Conservation (phyloP, 768 basidiomycete genomes). For the Kwoniella pini region DNA sequence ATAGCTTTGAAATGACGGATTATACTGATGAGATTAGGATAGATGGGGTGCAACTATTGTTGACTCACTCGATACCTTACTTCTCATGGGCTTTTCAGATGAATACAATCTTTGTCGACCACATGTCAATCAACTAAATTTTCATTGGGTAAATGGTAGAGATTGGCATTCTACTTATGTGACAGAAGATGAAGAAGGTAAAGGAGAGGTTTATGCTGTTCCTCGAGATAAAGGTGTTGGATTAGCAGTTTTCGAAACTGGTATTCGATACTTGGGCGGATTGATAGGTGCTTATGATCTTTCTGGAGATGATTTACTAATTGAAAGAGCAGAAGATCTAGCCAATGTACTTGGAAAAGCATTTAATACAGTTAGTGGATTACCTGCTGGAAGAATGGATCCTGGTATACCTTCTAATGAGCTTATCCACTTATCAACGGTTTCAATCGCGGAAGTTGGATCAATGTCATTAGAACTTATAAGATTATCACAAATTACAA, state of each 20-base stretch:
- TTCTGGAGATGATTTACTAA: conserved; percentile 55
- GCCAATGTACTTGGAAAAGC: conserved; percentile 53
- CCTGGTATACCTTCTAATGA: conserved; percentile 39
- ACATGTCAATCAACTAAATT: conserved; percentile 51
- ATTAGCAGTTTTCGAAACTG: conserved; percentile 56
- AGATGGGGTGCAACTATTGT: conserved; percentile 54
- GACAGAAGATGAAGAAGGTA: conserved; percentile 13
- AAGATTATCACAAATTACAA: conserved; percentile 53
- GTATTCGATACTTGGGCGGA: conserved; percentile 58
- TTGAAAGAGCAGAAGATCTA: conserved; percentile 56
- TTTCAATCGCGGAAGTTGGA: conserved; percentile 55
- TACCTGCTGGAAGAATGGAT: conserved; percentile 51
- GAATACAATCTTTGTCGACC: conserved; percentile 53
- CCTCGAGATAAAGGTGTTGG: conserved; percentile 21
- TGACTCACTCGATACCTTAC: conserved; percentile 51
- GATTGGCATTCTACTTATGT: conserved; percentile 45
- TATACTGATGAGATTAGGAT: too few relatives aligned
- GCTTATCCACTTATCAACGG: conserved; percentile 28
- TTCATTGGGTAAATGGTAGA: conserved; percentile 45
- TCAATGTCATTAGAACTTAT: conserved; percentile 57
- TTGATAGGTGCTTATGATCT: conserved; percentile 57
- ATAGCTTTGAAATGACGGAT: too few relatives aligned
- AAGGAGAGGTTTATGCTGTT: conserved; percentile 16
- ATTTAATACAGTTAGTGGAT: conserved; percentile 54
- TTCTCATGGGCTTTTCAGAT: conserved; percentile 50